Evolutionary conservation across 208 protist genomes (phyloP), one percentile per base, ranked within the genome.

Genomic region (Leishmania tropica): DNA sequence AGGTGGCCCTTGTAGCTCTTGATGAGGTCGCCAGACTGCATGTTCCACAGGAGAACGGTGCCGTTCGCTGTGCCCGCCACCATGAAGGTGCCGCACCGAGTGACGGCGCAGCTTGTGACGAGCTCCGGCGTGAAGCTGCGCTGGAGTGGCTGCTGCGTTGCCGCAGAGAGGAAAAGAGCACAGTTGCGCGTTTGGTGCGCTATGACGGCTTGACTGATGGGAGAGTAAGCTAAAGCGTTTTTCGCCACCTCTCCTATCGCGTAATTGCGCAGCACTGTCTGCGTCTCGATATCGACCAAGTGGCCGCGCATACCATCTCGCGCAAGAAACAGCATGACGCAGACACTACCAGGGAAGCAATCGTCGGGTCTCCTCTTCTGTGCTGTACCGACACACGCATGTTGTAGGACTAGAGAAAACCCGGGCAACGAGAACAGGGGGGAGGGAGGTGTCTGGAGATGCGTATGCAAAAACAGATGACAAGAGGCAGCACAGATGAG

Each of bases 21-120:
- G 24, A 96, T 60, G 11, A 96, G 87, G 77, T 96, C 83, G 7
- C 94, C 93, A 54, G 85, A 93, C 60, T 86, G 68, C 40, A 92
- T 64, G 64, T 88, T 96, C 93, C 94, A 97, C 62, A 95, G 76
- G 31, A 94, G 82, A 5, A 97, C 28, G n/a, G 87, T 89, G 40
- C 94, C 94, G 11, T 81, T 90, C 7, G 40, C 83, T 2, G 85
- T 92, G 10, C 94, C 94, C 6, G 81, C 89, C 17, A 97, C 47
- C 73, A 96, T 80, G 80, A 92, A 94, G 17, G 88, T 89, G 53
- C 94, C 94, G 72, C 92, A 94, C 17, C 31, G 37, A 3, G 90
- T 91, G 21, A 89, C 87, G 5, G 83, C 83, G 45, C 85, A 95
- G 76, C 86, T 88, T 15, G 82, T 87, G 15, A 97, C 82, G 11